Evolutionary conservation across 208 protist species (phyloP).

Genomic region (Naegleria fowleri): DNA sequence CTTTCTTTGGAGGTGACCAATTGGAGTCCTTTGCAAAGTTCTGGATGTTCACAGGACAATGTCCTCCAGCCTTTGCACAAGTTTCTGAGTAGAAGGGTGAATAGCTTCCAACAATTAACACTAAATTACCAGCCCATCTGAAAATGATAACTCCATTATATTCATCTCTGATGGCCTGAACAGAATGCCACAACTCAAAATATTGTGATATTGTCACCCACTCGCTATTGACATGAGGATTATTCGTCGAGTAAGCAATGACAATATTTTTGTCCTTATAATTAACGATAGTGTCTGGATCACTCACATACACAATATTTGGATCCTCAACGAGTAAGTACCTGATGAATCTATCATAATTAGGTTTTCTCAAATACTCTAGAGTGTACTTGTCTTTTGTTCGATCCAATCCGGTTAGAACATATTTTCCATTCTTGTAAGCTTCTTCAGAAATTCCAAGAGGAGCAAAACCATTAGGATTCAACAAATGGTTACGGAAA

Average conservation of each 20-base stretch:
- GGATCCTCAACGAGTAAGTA: not conserved
- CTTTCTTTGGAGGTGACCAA: not conserved
- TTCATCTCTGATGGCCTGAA: not conserved
- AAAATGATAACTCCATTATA: not conserved
- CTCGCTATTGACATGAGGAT: not conserved
- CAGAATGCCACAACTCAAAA: conserved; percentile 30
- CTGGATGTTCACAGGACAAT: not conserved
- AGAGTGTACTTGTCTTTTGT: not conserved
- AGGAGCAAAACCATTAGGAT: not conserved
- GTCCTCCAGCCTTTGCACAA: not conserved
- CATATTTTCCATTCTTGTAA: not conserved
- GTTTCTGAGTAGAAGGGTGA: not conserved
- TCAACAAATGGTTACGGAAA: conserved; percentile 18
- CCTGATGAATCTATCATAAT: not conserved
- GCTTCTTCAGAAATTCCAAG: not conserved
- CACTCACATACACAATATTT: not conserved
- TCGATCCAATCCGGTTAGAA: not conserved
- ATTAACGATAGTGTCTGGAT: not conserved
- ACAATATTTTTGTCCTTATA: not conserved
- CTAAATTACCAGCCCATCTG: not conserved
- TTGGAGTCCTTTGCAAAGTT: not conserved
- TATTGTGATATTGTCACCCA: conserved; percentile 20
- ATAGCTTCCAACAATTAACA: not conserved
- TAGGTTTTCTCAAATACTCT: not conserved
- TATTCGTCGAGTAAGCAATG: not conserved